A percentile compares a stretch with the other conserved stretches of the same genome.
Evolutionary conservation across 2,329 filamentous ascomycete genomes (phyloP).

Genomic region (Aureobasidium pullulans): DNA sequence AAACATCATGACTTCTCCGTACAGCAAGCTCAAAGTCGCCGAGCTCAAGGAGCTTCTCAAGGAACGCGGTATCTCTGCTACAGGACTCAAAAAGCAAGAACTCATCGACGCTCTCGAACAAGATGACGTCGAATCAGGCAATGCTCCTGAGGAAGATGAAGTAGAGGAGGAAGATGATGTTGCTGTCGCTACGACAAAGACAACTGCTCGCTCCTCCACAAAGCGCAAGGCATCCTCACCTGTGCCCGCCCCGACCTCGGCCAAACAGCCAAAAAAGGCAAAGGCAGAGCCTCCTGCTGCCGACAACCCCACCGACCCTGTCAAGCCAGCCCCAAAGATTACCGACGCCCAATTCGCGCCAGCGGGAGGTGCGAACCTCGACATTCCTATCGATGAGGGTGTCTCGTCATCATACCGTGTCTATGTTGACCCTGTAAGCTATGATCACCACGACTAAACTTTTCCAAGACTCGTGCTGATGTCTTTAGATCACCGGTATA

Average conservation of each 20-base stretch:
- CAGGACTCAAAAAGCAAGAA: slow-evolving; percentile 35
- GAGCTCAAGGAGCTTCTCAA: slow-evolving; percentile 33
- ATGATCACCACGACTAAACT: slow-evolving; percentile 20
- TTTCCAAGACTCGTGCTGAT: background rate
- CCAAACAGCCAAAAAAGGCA: slow-evolving; percentile 18
- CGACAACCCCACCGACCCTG: slow-evolving; percentile 26
- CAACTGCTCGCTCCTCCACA: slow-evolving; percentile 19
- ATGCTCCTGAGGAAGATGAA: background rate
- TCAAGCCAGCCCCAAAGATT: slow-evolving; percentile 27
- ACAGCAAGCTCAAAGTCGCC: slow-evolving; percentile 36
- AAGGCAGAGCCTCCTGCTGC: slow-evolving; percentile 10
- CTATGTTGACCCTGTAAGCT: slow-evolving; percentile 50
- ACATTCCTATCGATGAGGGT: slow-evolving; percentile 42
- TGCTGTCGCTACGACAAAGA: slow-evolving; percentile 33
- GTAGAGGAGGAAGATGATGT: background rate
- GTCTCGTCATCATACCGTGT: slow-evolving; percentile 39
- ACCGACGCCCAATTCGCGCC: slow-evolving; percentile 40
- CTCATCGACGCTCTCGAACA: slow-evolving; percentile 34
- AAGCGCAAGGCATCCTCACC: slow-evolving; percentile 2
- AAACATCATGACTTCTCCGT: slow-evolving; percentile 22
- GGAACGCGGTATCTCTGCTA: slow-evolving; percentile 32
- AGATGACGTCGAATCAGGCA: slow-evolving; percentile 16
- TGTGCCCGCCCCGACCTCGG: slow-evolving; percentile 8
- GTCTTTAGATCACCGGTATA: slow-evolving; percentile 35
- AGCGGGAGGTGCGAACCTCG: slow-evolving; percentile 31